A percentile compares a stretch with the other conserved stretches of the same genome.
Conservation (phyloP, 1,139 yeast species). For the Yamadazyma dendronema region DNA sequence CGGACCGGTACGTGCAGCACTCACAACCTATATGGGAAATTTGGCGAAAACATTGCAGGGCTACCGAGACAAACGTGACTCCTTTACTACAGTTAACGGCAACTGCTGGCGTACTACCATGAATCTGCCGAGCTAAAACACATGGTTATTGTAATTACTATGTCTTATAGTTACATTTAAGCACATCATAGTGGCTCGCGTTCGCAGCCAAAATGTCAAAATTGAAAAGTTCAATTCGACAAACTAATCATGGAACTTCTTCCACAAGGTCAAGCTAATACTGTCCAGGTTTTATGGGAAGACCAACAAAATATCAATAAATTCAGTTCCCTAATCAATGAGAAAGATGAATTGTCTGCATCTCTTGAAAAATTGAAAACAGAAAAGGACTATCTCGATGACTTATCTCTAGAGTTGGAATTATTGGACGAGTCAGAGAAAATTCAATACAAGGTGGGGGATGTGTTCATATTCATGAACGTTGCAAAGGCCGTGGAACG, state of each 20-base stretch:
- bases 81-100: too few relatives aligned
- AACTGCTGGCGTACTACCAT: not conserved
- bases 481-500: constrained; percentile 64
- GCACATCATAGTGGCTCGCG: too few relatives aligned
- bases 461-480: constrained; percentile 65
- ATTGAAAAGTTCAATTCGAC: not conserved
- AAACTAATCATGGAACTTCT: constrained; percentile 50
- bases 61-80: too few relatives aligned
- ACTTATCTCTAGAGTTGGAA: constrained; percentile 81
- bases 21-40: not conserved
- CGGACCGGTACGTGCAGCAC: not conserved
- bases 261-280: constrained; percentile 67
- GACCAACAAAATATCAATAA: constrained; percentile 89
- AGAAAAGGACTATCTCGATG: constrained; percentile 88
- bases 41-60: not conserved
- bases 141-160: too few relatives aligned
- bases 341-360: constrained; percentile 58
- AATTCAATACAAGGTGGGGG: constrained; percentile 72
- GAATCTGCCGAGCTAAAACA: not conserved
- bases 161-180: too few relatives aligned
- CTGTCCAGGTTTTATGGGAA: constrained; percentile 76
- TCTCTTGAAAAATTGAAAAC: constrained; percentile 50
- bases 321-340: constrained; percentile 77
- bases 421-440: constrained; percentile 76
- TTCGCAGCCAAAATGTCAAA: not conserved